Percentiles rank a stretch among this genome's conserved stretches.
These are phyloP conservation scores for Macrophomina phaseolina DNA, from an alignment of 2,329 filamentous ascomycete species.

Conservation along the genomic window DNA sequence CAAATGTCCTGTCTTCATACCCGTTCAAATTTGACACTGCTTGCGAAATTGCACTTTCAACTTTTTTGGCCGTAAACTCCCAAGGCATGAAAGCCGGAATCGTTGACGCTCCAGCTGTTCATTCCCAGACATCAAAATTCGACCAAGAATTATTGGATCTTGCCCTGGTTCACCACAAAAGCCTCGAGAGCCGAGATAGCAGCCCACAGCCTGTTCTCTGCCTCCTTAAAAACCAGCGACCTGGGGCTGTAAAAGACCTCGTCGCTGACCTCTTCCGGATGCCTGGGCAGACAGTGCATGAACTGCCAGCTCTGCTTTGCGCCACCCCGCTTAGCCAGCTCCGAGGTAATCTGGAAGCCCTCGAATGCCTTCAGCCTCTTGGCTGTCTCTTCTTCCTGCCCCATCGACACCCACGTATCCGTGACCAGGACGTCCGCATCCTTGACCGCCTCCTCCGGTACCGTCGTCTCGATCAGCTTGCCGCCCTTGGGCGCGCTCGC, in stretches of 20 bases:
- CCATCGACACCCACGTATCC: conserved; percentile 99
- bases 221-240: conserved; percentile 90
- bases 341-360: conserved; percentile 89
- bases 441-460: conserved; percentile 85
- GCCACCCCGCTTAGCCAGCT: conserved; percentile 81
- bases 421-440: conserved; percentile 89
- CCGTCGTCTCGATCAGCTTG: conserved; percentile 73
- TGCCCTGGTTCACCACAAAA: conserved; percentile 94
- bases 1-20: background rate
- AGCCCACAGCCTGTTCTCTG: conserved; percentile 92
- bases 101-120: background rate
- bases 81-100: background rate
- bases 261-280: conserved; percentile 90
- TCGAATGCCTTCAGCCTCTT: conserved; percentile 80
- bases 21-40: background rate
- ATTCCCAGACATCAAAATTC: background rate
- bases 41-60: background rate
- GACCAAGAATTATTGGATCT: conserved; percentile 54
- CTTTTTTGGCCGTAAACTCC: conserved; percentile 20
- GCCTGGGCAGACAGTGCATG: conserved; percentile 96
- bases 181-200: conserved; percentile 82
- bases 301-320: conserved; percentile 93
- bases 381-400: conserved; percentile 84
- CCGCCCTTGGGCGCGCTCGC: conserved; percentile 62
- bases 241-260: conserved; percentile 89